These are phyloP conservation scores for Posidonia oceanica DNA, from an alignment of 116 monocot species.

Conservation along the genomic window DNA sequence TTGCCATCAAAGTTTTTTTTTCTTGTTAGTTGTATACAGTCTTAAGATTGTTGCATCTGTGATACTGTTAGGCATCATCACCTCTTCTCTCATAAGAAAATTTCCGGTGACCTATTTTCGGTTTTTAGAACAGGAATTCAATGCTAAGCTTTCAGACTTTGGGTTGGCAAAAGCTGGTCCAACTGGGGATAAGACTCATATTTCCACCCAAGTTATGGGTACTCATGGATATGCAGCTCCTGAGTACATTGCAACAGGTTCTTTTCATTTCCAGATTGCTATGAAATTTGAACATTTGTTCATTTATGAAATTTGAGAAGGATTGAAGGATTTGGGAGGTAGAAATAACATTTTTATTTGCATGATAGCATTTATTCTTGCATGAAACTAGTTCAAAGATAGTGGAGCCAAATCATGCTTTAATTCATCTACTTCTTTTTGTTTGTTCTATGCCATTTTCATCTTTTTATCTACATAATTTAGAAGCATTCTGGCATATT, in stretches of 20 bases:
- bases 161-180: constrained; percentile 85
- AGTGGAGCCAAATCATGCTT: no score
- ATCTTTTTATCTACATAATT: neutral
- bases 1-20: neutral
- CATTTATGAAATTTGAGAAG: neutral
- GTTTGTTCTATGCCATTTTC: no score
- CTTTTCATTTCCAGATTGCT: neutral
- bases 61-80: no score
- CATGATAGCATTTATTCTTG: neutral
- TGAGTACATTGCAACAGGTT: constrained; percentile 80
- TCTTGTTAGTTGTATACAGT: neutral
- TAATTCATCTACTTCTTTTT: no score
- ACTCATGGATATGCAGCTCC: constrained; percentile 90
- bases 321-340: neutral
- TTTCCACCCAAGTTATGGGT: constrained; percentile 78
- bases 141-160: constrained; percentile 79
- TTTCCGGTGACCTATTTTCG: neutral
- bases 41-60: no score
- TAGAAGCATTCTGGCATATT: neutral
- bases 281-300: neutral
- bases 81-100: no score
- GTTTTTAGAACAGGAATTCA: constrained; percentile 32
- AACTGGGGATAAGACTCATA: constrained; percentile 69
- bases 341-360: neutral
- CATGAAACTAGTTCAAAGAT: no score